Base-by-base conservation (phyloP, 2,329 filamentous ascomycete species). In the Aspergillus puulaauensis region DNA sequence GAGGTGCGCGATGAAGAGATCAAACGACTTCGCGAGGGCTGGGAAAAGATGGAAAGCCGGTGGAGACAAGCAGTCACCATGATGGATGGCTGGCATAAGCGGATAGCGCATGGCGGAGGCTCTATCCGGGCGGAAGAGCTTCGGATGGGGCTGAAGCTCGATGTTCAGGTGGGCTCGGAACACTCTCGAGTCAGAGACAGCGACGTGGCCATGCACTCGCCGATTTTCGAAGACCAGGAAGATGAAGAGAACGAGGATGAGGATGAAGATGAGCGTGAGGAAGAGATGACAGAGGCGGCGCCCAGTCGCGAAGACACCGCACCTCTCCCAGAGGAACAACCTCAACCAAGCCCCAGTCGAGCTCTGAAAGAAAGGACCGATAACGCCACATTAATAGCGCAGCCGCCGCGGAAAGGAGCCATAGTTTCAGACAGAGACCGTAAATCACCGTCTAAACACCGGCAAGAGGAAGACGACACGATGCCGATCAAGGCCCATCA, bases 1-100 rank as follows among this genome's bases (percentile, higher is more conserved):
- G 88, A 96, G 69, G 78, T 92, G n/a, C 86, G 93, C 54, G 93
- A 99, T 63, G 89, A 96, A 59, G 93, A 97, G 72, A 98, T 99
- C 63, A 82, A 84, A 52, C 85, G 90, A 52, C 80, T 99, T 48
- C 86, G 91, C 54, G 85, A 89, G 55, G 91, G 93, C 15, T 96
- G 93, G 89, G 90, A 96, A 71, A 92, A 90, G 75, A 96, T 98
- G 90, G 93, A 98, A 73, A 83, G 80, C 21, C 85, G 92, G 52
- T 96, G 95, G 91, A 88, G 86, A 63, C 93, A 98, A 70, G 91
- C 95, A 1, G 87, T 98, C 12, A 83, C 86, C 37, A 86, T 99
- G 77, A 96, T 99, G 79, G 91, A 97, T 63, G 87, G 90, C 35
- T 98, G 95, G 93, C 87, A 93, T 60, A 89, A 86, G 71, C 84